Percentiles rank a stretch among this genome's conserved stretches.
Evolutionary conservation across 371 early-diverging fungal genomes (phyloP).

Genomic region (Fennellomyces sp.): DNA sequence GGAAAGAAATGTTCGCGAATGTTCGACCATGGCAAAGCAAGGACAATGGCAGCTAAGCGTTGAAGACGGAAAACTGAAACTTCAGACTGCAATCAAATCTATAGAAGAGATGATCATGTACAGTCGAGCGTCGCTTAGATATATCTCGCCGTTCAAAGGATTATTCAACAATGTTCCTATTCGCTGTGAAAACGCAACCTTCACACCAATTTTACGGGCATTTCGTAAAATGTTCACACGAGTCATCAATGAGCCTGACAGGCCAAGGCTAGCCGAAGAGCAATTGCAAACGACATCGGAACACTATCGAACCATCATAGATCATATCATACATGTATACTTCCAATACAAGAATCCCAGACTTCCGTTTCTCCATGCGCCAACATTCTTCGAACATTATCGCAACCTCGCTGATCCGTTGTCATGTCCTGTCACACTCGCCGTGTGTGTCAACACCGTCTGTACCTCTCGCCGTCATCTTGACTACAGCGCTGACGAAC

Average conservation of each 20-base stretch:
- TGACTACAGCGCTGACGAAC: not conserved
- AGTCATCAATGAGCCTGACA: not conserved
- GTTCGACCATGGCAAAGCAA: not conserved
- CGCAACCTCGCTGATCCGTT: slow-evolving; percentile 4
- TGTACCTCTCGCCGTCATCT: not conserved
- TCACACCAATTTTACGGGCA: not conserved
- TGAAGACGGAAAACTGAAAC: slow-evolving; percentile 7
- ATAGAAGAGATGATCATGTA: slow-evolving; percentile 10
- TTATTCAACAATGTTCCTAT: not conserved
- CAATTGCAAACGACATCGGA: not conserved
- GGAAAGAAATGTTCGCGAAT: not conserved
- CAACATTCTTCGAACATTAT: slow-evolving; percentile 9
- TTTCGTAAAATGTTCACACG: not conserved
- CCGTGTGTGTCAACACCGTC: slow-evolving; percentile 11
- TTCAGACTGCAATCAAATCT: slow-evolving; percentile 13
- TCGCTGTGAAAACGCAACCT: not conserved
- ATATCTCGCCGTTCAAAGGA: slow-evolving; percentile 11
- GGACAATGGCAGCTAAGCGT: slow-evolving; percentile 12
- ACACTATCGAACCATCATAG: not conserved
- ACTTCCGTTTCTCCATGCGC: slow-evolving; percentile 6
- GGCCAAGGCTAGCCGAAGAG: not conserved
- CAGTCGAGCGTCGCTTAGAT: slow-evolving; percentile 10
- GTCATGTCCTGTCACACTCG: slow-evolving; percentile 9
- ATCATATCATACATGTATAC: slow-evolving; percentile 1
- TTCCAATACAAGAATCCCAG: not conserved